Percentiles rank a stretch among this genome's conserved stretches.
Evolutionary conservation across 2,329 filamentous ascomycete genomes (phyloP).

Genomic region (Elsinoe batatas): DNA sequence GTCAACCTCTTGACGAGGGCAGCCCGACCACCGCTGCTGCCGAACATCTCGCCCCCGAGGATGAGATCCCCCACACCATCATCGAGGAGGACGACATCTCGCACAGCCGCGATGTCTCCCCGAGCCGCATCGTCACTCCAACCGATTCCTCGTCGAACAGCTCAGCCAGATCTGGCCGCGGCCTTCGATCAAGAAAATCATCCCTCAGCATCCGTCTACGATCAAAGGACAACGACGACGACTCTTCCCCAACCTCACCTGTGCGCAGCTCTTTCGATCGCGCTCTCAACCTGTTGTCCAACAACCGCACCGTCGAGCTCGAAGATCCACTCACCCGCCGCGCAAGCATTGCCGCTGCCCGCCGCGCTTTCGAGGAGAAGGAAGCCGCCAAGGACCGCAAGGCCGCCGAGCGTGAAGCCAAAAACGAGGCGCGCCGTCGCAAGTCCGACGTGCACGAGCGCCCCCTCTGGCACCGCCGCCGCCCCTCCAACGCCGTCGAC

Average conservation of each 20-base stretch:
- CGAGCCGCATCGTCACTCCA: not conserved
- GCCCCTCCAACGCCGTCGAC: conserved; percentile 12
- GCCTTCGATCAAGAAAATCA: conserved; percentile 8
- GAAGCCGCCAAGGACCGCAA: conserved; percentile 11
- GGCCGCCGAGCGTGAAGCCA: conserved; percentile 5
- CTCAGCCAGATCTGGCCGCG: not conserved
- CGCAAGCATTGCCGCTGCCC: conserved; percentile 10
- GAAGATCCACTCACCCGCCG: conserved; percentile 5
- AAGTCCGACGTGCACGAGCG: conserved; percentile 7
- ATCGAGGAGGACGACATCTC: conserved; percentile 9
- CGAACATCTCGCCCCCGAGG: not conserved
- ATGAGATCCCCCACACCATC: conserved; percentile 4
- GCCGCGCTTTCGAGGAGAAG: conserved; percentile 11
- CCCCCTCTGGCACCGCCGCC: not conserved
- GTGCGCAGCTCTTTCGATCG: conserved; percentile 11
- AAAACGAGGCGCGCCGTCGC: conserved; percentile 6
- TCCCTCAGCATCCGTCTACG: conserved; percentile 12
- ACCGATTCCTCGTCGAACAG: not conserved
- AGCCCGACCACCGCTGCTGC: not conserved
- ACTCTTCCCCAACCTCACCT: conserved; percentile 4
- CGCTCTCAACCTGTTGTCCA: not conserved
- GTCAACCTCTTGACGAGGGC: not conserved
- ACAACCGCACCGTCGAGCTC: not conserved
- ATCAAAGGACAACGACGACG: conserved; percentile 3
- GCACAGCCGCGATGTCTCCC: not conserved